Conservation (phyloP, 2,329 filamentous ascomycete species). For the Clonostachys sp. region DNA sequence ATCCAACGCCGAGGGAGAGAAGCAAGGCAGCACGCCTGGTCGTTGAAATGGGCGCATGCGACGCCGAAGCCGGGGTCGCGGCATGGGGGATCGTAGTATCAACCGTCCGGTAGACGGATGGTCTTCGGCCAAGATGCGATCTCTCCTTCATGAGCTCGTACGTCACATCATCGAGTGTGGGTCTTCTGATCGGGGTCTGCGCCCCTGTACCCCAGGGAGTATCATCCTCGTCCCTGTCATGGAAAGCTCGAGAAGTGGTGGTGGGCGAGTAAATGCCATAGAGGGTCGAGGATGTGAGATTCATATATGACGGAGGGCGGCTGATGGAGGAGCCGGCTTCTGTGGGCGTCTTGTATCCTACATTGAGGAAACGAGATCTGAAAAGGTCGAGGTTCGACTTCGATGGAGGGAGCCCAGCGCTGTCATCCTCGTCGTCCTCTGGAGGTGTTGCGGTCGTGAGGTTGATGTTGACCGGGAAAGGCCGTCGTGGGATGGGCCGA, state of each 20-base stretch:
- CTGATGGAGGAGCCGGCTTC: conserved; percentile 36
- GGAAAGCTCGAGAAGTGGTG: conserved; percentile 42
- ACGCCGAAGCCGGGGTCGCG: conserved; percentile 14
- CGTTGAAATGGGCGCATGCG: conserved; percentile 7
- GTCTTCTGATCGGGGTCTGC: conserved; percentile 55
- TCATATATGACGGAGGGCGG: conserved; percentile 74
- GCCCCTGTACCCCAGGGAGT: conserved; percentile 79
- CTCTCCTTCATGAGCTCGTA: conserved; percentile 37
- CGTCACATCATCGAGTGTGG: conserved; percentile 36
- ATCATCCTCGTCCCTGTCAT: conserved; percentile 45
- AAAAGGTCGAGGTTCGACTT: conserved; percentile 40
- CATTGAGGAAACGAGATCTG: neutral
- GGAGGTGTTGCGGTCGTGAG: conserved; percentile 36
- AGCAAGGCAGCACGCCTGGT: conserved; percentile 49
- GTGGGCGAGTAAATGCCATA: conserved; percentile 84
- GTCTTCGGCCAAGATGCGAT: conserved; percentile 23
- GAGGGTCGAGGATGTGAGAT: conserved; percentile 84
- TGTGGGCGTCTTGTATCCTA: neutral
- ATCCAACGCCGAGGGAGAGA: conserved; percentile 75
- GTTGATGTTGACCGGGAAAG: conserved; percentile 58
- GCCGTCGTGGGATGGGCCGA: conserved; percentile 67
- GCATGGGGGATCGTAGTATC: conserved; percentile 14
- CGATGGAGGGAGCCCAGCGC: conserved; percentile 23
- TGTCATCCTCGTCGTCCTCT: conserved; percentile 23
- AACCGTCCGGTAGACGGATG: conserved; percentile 23